Evolutionary conservation across 148 eudicot genomes (phyloP), one percentile per base, ranked within the genome.

Genomic region (Camellia sinensis): DNA sequence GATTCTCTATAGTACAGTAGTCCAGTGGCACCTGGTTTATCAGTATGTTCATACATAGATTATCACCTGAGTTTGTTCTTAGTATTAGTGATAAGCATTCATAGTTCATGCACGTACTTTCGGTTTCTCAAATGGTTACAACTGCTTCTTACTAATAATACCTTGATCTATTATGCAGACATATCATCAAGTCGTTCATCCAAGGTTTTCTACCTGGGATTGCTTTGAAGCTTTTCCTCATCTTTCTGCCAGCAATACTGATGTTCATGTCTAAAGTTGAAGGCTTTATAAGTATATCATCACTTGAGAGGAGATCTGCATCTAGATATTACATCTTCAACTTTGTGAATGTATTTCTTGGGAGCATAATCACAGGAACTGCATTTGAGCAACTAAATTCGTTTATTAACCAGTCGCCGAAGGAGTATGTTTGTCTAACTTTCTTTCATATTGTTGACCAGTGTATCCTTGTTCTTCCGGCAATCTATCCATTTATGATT

Each of bases 181-280:
- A 0, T 1, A 88, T 94, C 81, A 87, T 94, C 90, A 92, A 92
- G 85, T 74, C 91, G 14, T 83, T 97, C 61, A 91, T 97, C 71
- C 87, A 84, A 87, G 99, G 98, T 67, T 87, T 94, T 83, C 85
- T 96, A 29, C 98, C 99, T 71, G 98, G 99, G 75, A 89, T 97
- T 74, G 95, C 89, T 76, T 85, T 97, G 88, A 97, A 97, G 89
- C 91, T 97, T 79, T 97, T 97, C 86, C 97, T 97, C 81, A 88
- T 92, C 37, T 83, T 94, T 84, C 91, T 97, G 77, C 99, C 99
- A 19, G 22, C 89, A n/a, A 97, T 97, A 86, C 75, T 97, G 84
- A 97, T 94, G 95, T 78, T 94, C 76, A 94, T 96, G 98, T 88
- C 99, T 43, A 97, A 94, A 82, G 83, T 97, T 81, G 99, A 97